Evolutionary conservation across 2,329 filamentous ascomycete species (phyloP).

Genomic region (Hypoxylon sp.): DNA sequence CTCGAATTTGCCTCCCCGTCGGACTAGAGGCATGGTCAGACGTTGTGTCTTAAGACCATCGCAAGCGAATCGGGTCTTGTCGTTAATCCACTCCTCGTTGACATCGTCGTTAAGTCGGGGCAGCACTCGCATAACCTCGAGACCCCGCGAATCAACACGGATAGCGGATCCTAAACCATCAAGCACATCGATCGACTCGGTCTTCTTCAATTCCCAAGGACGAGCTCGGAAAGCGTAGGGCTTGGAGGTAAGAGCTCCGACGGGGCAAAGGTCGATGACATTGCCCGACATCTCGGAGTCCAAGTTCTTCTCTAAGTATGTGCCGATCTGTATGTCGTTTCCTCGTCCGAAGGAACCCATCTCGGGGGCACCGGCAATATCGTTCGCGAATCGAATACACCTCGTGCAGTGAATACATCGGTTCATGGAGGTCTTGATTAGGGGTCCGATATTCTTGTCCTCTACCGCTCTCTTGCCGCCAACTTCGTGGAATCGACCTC

Average conservation of each 20-base stretch:
- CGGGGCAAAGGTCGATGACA: slow-evolving; percentile 97
- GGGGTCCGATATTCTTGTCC: slow-evolving; percentile 98
- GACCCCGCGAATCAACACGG: slow-evolving; percentile 87
- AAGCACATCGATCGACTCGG: slow-evolving; percentile 93
- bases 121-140: slow-evolving; percentile 95
- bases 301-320: slow-evolving; percentile 93
- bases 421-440: slow-evolving; percentile 99
- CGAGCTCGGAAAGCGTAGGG: slow-evolving; percentile 97
- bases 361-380: slow-evolving; percentile 94
- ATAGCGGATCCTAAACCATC: slow-evolving; percentile 95
- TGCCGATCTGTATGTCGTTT: slow-evolving; percentile 97
- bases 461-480: slow-evolving; percentile 96
- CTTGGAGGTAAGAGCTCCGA: slow-evolving; percentile 95
- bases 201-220: slow-evolving; percentile 96
- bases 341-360: slow-evolving; percentile 93
- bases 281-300: slow-evolving; percentile 96
- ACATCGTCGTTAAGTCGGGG: slow-evolving; percentile 96
- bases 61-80: slow-evolving; percentile 96
- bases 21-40: slow-evolving; percentile 89
- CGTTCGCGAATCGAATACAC: slow-evolving; percentile 97
- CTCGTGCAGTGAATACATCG: slow-evolving; percentile 99
- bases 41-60: slow-evolving; percentile 97
- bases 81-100: slow-evolving; percentile 99
- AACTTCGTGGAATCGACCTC: slow-evolving; percentile 95
- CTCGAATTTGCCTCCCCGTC: slow-evolving; percentile 88